phyloP scores from a whole-genome alignment of 108 stramenopile genomes.

The Pseudonitzschia multiseries region DNA sequence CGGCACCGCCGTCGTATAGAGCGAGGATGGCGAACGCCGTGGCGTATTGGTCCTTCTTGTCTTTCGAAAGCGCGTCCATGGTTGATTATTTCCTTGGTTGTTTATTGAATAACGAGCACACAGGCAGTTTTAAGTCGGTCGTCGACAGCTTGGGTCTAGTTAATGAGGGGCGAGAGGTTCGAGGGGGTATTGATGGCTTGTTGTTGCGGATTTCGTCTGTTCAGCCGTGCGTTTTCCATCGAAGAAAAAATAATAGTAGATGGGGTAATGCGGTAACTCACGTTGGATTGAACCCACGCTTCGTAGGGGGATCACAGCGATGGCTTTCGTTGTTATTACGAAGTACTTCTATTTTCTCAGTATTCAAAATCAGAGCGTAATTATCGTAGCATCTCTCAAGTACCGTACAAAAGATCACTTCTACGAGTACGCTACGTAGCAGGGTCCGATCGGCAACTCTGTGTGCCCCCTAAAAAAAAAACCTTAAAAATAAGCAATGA shows the following conservation, averaged over 20 bases:
- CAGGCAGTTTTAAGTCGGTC: slow-evolving; percentile 50
- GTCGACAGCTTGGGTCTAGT: slow-evolving; percentile 46
- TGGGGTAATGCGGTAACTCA: background rate
- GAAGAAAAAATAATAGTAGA: slow-evolving; percentile 2
- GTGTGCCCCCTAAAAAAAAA: too few species aligned
- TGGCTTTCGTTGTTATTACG: too few species aligned
- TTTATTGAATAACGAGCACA: slow-evolving; percentile 14
- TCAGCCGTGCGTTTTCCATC: background rate
- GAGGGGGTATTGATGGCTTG: background rate
- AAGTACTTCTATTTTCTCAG: too few species aligned
- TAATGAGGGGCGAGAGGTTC: background rate
- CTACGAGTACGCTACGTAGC: too few species aligned
- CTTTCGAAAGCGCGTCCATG: slow-evolving; percentile 82
- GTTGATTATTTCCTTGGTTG: slow-evolving; percentile 17
- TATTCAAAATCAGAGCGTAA: too few species aligned
- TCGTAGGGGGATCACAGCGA: too few species aligned
- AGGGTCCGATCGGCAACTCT: too few species aligned
- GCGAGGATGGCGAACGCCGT: slow-evolving; percentile 91
- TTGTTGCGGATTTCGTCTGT: slow-evolving; percentile 2
- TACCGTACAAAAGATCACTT: too few species aligned
- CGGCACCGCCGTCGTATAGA: slow-evolving; percentile 94
- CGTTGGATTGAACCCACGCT: background rate
- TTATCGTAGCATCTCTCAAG: too few species aligned
- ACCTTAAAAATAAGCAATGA: too few species aligned
- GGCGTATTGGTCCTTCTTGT: slow-evolving; percentile 94